Evolutionary conservation across 2,329 filamentous ascomycete species (phyloP).

Genomic region (Trichophyton benhamiae): DNA sequence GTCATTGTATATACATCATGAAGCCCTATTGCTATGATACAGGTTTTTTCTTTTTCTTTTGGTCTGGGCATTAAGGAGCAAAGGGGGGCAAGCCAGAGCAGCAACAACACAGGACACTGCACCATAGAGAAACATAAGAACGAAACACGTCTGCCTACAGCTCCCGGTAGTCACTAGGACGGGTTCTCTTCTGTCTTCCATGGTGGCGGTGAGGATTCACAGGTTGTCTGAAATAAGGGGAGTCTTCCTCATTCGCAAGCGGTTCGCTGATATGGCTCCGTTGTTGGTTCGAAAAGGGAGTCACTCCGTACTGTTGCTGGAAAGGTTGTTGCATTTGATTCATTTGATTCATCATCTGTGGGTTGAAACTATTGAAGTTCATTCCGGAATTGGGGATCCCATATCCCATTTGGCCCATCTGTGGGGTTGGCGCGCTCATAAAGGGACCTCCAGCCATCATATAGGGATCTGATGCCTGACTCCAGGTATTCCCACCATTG

Average conservation of each 20-base stretch:
- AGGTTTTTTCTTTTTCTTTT: not conserved
- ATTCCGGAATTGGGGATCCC: not conserved
- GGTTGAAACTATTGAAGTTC: not conserved
- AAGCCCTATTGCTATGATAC: not conserved
- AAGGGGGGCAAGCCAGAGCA: not conserved
- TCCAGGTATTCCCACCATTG: not conserved
- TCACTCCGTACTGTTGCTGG: constrained; percentile 23
- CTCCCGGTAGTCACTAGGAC: constrained; percentile 85
- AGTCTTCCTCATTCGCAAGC: constrained; percentile 58
- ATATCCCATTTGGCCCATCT: not conserved
- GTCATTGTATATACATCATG: constrained; percentile 3
- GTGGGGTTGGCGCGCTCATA: not conserved
- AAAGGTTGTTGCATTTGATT: constrained; percentile 1
- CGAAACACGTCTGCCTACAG: constrained; percentile 38
- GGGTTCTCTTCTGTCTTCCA: constrained; percentile 62
- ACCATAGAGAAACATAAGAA: not conserved
- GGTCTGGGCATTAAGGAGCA: not conserved
- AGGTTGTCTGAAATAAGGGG: constrained; percentile 88
- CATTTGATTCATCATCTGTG: constrained; percentile 5
- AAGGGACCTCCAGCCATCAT: constrained; percentile 1
- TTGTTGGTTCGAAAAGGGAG: constrained; percentile 47
- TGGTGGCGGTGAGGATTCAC: constrained; percentile 88
- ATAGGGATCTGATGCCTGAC: not conserved
- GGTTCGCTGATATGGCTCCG: constrained; percentile 42
- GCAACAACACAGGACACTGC: not conserved